Conservation (phyloP, 805 yeast species). For the Ogataea haglerorum region DNA sequence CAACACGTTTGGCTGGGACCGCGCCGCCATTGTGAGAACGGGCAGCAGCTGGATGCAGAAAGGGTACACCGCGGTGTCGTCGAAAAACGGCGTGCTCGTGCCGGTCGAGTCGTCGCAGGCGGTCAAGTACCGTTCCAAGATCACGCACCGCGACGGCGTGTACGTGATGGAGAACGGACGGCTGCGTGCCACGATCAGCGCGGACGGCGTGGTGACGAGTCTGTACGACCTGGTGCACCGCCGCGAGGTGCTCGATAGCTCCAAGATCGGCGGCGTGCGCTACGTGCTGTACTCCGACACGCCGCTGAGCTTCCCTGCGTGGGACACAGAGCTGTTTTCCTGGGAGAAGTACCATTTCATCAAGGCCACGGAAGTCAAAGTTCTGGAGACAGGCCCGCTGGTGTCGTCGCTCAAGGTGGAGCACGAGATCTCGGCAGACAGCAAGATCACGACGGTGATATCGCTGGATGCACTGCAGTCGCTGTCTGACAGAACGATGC, state of each 20-base stretch:
- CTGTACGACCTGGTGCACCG: conserved; percentile 55
- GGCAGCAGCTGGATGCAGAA: conserved; percentile 18
- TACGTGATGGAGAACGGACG: conserved; percentile 59
- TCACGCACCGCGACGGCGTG: conserved; percentile 37
- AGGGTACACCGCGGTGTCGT: conserved; percentile 4
- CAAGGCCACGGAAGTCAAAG: conserved; percentile 37
- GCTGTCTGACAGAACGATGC: conserved; percentile 34
- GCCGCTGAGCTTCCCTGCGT: conserved; percentile 89
- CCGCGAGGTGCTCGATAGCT: conserved; percentile 65
- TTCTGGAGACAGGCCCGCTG: conserved; percentile 50
- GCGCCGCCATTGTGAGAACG: conserved; percentile 42
- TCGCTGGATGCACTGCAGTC: conserved; percentile 57
- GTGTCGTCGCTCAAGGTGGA: conserved; percentile 61
- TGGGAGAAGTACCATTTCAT: conserved; percentile 64
- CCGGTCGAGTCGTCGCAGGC: conserved; percentile 2
- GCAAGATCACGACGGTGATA: conserved; percentile 63
- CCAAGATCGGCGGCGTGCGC: conserved; percentile 72
- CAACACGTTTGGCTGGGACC: conserved; percentile 66
- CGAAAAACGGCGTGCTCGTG: neutral
- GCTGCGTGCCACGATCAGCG: conserved; percentile 51
- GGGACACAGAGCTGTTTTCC: conserved; percentile 95
- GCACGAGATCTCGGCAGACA: conserved; percentile 53
- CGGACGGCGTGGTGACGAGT: conserved; percentile 56
- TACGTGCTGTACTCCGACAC: conserved; percentile 82
- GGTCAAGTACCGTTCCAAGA: conserved; percentile 48